Evolutionary conservation across 2,329 filamentous ascomycete genomes (phyloP), one percentile per base, ranked within the genome.

Genomic region (Bimuria novae-zelandiae): DNA sequence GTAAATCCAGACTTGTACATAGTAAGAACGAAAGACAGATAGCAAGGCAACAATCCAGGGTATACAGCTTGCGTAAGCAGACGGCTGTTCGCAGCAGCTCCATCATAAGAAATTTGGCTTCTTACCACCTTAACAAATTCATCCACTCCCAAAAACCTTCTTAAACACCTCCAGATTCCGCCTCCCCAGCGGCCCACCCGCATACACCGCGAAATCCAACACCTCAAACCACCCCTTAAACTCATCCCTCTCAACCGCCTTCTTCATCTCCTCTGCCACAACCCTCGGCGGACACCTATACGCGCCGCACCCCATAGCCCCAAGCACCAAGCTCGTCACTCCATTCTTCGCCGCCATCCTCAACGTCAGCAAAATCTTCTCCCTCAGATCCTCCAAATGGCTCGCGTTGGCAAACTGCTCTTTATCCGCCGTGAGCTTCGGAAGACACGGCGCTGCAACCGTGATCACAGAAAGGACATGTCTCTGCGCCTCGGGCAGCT

Each of bases 271-370:
- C 40, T 40, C 27, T 4, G 63, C 61, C 10, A 65, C 61, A 8
- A 36, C 51, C 16, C 16, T 35, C 5, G 61, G 57, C n/a, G 61
- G 63, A 41, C 61, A 66, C 5, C 51, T 32, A 46, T 63, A 66
- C 14, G 63, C 61, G 1, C 62, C 63, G 42, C 63, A 66, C 1
- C 63, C 62, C 59, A 66, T 66, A 1, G 62, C 62, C 0, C 63
- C 63, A 1, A 66, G 49, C 21, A 66, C 62, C 27, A 66, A 29
- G 23, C 32, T 64, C 10, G 51, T 64, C 3, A 63, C 52, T 0
- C 59, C 45, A 14, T 63, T 52, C 5, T 1, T 11, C 0, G 61
- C 62, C 14, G 62, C 63, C 52, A 62, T 45, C 11, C 63, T 54
- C 27, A 64, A 16, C 11, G 55, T 47, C n/a, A 66, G 36, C 17